phyloP scores from a whole-genome alignment of 129 eudicot genomes.

The Flaveria bidentis region DNA sequence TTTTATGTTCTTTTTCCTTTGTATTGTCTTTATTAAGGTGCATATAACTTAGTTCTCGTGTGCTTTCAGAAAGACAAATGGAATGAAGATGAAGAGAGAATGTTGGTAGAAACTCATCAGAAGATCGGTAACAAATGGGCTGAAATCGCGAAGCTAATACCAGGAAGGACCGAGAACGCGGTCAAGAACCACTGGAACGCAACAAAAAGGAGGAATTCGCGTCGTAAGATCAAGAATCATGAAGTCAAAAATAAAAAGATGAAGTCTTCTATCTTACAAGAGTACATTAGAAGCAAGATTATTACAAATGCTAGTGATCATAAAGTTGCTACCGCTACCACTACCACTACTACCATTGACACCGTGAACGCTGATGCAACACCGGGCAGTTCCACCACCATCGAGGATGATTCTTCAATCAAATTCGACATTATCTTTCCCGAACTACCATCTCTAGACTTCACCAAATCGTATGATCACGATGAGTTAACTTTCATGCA shows the following conservation, averaged over 20 bases:
- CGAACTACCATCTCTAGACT: conserved; percentile 39
- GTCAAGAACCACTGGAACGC: conserved; percentile 89
- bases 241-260: conserved; percentile 25
- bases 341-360: conserved; percentile 7
- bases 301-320: conserved; percentile 12
- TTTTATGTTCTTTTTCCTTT: conserved; percentile 2
- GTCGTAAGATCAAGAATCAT: conserved; percentile 47
- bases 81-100: conserved; percentile 73
- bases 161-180: conserved; percentile 75
- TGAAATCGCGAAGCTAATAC: conserved; percentile 64
- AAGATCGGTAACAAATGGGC: conserved; percentile 74
- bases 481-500: conserved; percentile 63
- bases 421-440: conserved; percentile 24
- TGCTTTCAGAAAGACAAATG: conserved; percentile 60
- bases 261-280: conserved; percentile 43
- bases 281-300: conserved; percentile 45
- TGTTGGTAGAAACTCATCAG: conserved; percentile 58
- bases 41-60: not conserved
- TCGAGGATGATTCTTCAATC: conserved; percentile 25
- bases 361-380: conserved; percentile 1
- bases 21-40: not conserved
- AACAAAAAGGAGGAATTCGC: conserved; percentile 65
- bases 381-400: conserved; percentile 24
- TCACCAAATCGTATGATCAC: conserved; percentile 37
- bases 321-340: conserved; percentile 27